Percentiles rank a stretch among this genome's conserved stretches.
Conservation (phyloP, 2,329 filamentous ascomycete species). For the Bipolaris sorokiniana region DNA sequence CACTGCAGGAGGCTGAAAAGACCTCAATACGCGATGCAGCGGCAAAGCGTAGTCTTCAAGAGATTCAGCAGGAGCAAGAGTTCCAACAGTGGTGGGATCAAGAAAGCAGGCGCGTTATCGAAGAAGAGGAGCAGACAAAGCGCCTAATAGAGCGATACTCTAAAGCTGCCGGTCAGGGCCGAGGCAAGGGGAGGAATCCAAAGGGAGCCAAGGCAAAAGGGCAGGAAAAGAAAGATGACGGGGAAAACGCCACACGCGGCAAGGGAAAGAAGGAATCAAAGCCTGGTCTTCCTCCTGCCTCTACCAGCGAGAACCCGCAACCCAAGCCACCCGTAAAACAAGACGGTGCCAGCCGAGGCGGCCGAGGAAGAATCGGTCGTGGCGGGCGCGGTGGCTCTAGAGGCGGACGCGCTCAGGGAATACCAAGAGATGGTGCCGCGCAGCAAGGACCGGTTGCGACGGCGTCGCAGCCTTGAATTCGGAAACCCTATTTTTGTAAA, state of each 20-base stretch:
- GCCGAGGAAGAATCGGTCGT: constrained; percentile 27
- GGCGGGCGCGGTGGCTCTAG: constrained; percentile 33
- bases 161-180: constrained; percentile 29
- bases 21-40: constrained; percentile 80
- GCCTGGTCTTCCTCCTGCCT: not conserved
- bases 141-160: constrained; percentile 38
- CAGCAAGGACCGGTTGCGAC: not conserved
- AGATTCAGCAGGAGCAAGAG: constrained; percentile 95
- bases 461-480: not conserved
- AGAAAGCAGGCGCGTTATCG: constrained; percentile 74
- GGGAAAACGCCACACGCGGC: constrained; percentile 17
- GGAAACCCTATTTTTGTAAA: not conserved
- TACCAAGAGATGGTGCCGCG: constrained; percentile 16
- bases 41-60: constrained; percentile 86
- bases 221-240: constrained; percentile 37
- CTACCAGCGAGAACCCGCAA: constrained; percentile 3
- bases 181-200: constrained; percentile 34
- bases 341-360: constrained; percentile 18
- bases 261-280: constrained; percentile 26
- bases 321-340: constrained; percentile 17
- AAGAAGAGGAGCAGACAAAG: constrained; percentile 59
- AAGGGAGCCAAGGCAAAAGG: constrained; percentile 19
- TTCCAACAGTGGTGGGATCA: constrained; percentile 98
- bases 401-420: constrained; percentile 28
- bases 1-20: constrained; percentile 84